Base-by-base conservation (phyloP, 768 basidiomycete species). In the Dacryopinax spathularia region DNA sequence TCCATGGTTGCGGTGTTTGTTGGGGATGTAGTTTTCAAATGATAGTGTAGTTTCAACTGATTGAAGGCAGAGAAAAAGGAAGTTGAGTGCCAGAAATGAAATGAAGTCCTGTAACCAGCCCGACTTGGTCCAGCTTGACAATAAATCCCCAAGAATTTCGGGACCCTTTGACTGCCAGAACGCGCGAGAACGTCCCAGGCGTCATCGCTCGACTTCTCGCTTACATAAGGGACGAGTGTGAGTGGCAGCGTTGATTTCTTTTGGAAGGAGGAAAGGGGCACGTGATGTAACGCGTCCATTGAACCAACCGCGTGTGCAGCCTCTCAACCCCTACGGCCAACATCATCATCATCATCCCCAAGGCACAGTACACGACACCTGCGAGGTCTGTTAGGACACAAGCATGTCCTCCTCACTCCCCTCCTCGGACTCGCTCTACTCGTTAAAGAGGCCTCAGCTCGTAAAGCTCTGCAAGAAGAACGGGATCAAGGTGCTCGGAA, bases 381-480 rank as follows among this genome's bases (percentile, higher is more conserved):
- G 35, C 35, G 10, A 36, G 35, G n/a, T n/a, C n/a, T n/a, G n/a
- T n/a, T n/a, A n/a, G n/a, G n/a, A n/a, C n/a, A n/a, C n/a, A n/a
- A n/a, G n/a, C n/a, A n/a, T n/a, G n/a, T n/a, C n/a, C n/a, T n/a
- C n/a, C n/a, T n/a, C n/a, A n/a, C n/a, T n/a, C n/a, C n/a, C n/a
- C n/a, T n/a, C n/a, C n/a, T n/a, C n/a, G n/a, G 48, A 56, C 25
- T 10, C 25, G 13, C 74, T 92, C 31, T 83, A 89, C 70, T 86
- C 88, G 22, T 81, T 92, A 41, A 90, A 89, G 71, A 86, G 90
- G 60, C 84, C 88, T 48, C 89, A 92, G 70, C 86, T 91, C 41
- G 80, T 89, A 62, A 88, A 87, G 66, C 79, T 92, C 60, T 92
- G 89, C 82, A 91, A 91, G 73, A 81, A 85, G 33, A 87, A 92